Evolutionary conservation across 208 protist genomes (phyloP), one percentile per base, ranked within the genome.

Genomic region (Trypanosoma platydactyli): DNA sequence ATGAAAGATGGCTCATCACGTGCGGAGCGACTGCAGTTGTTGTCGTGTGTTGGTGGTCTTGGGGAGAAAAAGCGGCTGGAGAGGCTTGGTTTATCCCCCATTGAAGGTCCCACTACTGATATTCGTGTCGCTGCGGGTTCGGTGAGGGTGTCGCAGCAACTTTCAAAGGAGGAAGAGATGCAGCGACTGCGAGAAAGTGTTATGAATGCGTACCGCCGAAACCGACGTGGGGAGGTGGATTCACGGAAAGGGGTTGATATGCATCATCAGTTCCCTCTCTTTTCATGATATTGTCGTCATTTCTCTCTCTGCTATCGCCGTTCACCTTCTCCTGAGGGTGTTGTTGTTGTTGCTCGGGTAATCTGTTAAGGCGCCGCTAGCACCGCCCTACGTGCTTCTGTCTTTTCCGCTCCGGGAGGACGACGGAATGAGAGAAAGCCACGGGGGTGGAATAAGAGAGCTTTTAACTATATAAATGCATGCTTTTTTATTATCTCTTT

Each of bases 141-240:
- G 12, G 40, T n/a, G 1, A 46, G 25, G 42, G 27, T 0, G 51
- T 29, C 1, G 44, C 42, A 13, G 65, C 54, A 22, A 15, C 46
- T 63, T 45, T 71, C 59, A 50, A 89, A 89, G 46, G 68, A 81
- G 49, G 81, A 85, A 61, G 86, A 95, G 59, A 92, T 95, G 76
- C 56, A 81, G 53, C 62, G 78, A 49, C 77, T 95, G 27, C 84
- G 89, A 9, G 80, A 80, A 38, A 72, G 68, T 12, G 89, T 95
- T 2, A 79, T 95, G 84, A 83, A 74, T 33, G 82, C 89, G 18
- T 95, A 95, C 54, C 79, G 86, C 66, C 76, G 75, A 41, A 93
- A 83, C 49, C 74, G 76, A 52, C 77, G 79, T 22, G 76, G 48
- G 40, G 72, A 73, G 20, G 73, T 84, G 33, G 73, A 74, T 53